Evolutionary conservation across 2,329 filamentous ascomycete species (phyloP).

Genomic region (Coleophoma crateriformis): DNA sequence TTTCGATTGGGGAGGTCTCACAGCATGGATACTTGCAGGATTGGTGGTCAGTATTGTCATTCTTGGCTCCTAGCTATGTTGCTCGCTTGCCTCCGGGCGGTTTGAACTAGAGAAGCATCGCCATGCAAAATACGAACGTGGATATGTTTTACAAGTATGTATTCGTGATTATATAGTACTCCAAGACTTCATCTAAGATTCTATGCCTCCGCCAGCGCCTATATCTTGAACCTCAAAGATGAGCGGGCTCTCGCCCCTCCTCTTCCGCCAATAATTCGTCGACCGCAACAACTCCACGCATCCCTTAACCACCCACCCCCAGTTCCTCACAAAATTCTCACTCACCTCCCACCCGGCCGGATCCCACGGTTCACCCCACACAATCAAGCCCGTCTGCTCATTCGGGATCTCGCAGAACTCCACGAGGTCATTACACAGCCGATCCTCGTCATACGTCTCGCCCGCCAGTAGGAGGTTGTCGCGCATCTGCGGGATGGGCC

Average conservation of each 20-base stretch:
- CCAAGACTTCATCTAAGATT: too few species aligned
- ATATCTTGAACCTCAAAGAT: background rate
- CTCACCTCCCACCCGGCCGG: conserved; percentile 31
- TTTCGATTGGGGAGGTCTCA: too few species aligned
- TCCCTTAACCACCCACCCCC: conserved; percentile 28
- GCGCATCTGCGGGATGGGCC: conserved; percentile 27
- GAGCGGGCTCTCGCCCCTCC: conserved; percentile 24
- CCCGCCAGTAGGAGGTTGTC: conserved; percentile 25
- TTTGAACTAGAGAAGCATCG: too few species aligned
- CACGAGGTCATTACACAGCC: conserved; percentile 14
- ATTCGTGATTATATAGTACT: too few species aligned
- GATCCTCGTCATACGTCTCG: conserved; percentile 12
- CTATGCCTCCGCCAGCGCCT: background rate
- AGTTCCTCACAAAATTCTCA: conserved; percentile 28
- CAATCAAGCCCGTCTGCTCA: conserved; percentile 24
- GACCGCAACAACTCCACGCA: conserved; percentile 25
- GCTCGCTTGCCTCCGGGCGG: too few species aligned
- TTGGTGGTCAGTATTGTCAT: too few species aligned
- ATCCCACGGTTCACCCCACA: conserved; percentile 33
- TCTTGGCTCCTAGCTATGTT: too few species aligned
- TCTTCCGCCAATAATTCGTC: conserved; percentile 28
- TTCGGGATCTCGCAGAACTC: conserved; percentile 7
- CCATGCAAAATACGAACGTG: too few species aligned
- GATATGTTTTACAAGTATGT: too few species aligned
- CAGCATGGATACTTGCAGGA: too few species aligned